Evolutionary conservation across 2,329 filamentous ascomycete genomes (phyloP).

Genomic region (Alternaria triticimaculans): DNA sequence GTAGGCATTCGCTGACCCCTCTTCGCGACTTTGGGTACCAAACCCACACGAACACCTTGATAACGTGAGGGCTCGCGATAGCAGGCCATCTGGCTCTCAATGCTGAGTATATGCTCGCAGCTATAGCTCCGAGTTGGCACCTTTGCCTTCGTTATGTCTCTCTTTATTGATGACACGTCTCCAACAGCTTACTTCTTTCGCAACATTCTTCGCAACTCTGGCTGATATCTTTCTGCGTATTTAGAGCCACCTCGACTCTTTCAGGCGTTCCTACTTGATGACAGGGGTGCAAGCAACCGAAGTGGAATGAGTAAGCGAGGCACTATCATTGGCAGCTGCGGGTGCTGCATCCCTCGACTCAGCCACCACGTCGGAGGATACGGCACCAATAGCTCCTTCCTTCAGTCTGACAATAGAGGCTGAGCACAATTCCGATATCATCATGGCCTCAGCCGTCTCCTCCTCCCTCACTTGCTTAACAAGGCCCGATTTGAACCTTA

Average conservation of each 20-base stretch:
- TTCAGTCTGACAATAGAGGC: slow-evolving; percentile 29
- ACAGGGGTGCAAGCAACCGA: not conserved
- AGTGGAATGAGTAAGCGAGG: slow-evolving; percentile 9
- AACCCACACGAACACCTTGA: not conserved
- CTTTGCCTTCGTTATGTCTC: not conserved
- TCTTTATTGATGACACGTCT: not conserved
- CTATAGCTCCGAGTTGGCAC: not conserved
- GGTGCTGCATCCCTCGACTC: slow-evolving; percentile 22
- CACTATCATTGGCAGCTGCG: slow-evolving; percentile 10
- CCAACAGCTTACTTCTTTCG: not conserved
- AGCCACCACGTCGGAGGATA: slow-evolving; percentile 30
- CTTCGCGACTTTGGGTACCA: not conserved
- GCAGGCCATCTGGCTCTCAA: not conserved
- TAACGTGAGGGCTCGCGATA: not conserved
- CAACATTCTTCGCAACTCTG: not conserved
- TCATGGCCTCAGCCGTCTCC: slow-evolving; percentile 28
- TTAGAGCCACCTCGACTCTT: not conserved
- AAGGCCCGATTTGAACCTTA: not conserved
- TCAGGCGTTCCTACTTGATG: not conserved
- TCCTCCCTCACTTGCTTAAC: not conserved
- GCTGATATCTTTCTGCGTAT: not conserved
- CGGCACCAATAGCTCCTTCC: slow-evolving; percentile 29
- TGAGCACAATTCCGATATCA: slow-evolving; percentile 21
- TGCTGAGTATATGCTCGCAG: not conserved
- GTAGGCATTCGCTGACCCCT: not conserved